Percentiles rank a stretch among this genome's conserved stretches.
These are phyloP conservation scores for Alternaria sp. DNA, from an alignment of 2,329 filamentous ascomycete species.

Conservation along the genomic window DNA sequence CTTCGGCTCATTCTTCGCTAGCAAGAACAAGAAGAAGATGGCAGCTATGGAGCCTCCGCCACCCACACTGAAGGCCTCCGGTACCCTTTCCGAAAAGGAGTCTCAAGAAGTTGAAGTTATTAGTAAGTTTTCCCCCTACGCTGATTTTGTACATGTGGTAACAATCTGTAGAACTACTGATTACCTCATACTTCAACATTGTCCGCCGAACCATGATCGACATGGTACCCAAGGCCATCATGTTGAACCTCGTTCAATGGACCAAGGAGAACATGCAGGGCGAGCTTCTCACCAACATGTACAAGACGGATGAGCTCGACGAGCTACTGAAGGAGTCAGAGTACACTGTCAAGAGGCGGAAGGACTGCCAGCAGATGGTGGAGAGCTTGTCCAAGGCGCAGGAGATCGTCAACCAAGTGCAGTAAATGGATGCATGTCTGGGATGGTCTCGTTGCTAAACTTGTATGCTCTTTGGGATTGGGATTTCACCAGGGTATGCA, in stretches of 20 bases:
- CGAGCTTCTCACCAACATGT: constrained; percentile 97
- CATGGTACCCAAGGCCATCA: constrained; percentile 99
- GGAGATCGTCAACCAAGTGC: constrained; percentile 89
- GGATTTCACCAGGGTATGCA: constrained; percentile 25
- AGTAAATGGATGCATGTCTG: constrained; percentile 33
- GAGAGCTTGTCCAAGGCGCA: constrained; percentile 88
- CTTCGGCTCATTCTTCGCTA: constrained; percentile 98
- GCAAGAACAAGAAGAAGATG: constrained; percentile 99
- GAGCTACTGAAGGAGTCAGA: constrained; percentile 97
- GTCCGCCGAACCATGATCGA: constrained; percentile 98
- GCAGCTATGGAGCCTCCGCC: constrained; percentile 99
- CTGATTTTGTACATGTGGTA: constrained; percentile 21
- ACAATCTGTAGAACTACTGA: constrained; percentile 76
- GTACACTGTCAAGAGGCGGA: constrained; percentile 91
- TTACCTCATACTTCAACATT: constrained; percentile 97
- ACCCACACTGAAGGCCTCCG: constrained; percentile 90
- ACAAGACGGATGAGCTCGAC: constrained; percentile 87
- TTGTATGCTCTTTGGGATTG: constrained; percentile 26
- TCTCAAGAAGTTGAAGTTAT: constrained; percentile 97
- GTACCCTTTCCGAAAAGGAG: constrained; percentile 92
- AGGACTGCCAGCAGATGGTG: constrained; percentile 99
- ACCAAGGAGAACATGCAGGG: constrained; percentile 99
- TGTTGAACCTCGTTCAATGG: constrained; percentile 94
- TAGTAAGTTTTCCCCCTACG: constrained; percentile 66
- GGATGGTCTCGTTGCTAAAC: constrained; percentile 17